Evolutionary conservation across 108 stramenopile genomes (phyloP).

Genomic region (Cylindrotheca fusiformis): DNA sequence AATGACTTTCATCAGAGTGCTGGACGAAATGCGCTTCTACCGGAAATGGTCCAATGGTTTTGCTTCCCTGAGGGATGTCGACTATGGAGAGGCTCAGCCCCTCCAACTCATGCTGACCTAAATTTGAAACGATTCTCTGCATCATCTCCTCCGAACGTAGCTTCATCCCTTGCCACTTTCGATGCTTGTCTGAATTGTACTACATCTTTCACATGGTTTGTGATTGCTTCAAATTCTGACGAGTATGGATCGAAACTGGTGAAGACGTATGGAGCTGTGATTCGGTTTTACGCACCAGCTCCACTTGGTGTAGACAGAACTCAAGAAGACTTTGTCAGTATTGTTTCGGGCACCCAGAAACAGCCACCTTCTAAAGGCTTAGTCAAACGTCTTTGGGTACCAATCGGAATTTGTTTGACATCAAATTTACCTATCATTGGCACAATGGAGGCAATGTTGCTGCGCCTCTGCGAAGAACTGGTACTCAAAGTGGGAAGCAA

Average conservation of each 20-base stretch:
- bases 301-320: constrained; percentile 76
- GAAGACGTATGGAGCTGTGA: constrained; percentile 80
- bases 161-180: constrained; percentile 64
- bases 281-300: constrained; percentile 82
- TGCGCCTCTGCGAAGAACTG: constrained; percentile 74
- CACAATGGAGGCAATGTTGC: constrained; percentile 71
- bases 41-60: constrained; percentile 83
- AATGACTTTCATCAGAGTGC: constrained; percentile 67
- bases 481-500: constrained; percentile 20
- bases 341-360: constrained; percentile 6
- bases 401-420: constrained; percentile 75
- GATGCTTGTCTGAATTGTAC: constrained; percentile 77
- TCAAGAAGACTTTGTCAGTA: constrained; percentile 72
- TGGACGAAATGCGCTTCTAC: constrained; percentile 52
- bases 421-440: constrained; percentile 79
- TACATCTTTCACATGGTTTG: constrained; percentile 87
- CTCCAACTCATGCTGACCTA: constrained; percentile 68
- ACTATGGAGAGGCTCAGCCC: constrained; percentile 76
- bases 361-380: constrained; percentile 7
- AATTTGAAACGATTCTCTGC: constrained; percentile 71
- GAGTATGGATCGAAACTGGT: constrained; percentile 70
- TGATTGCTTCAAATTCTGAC: constrained; percentile 79
- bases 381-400: constrained; percentile 71
- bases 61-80: constrained; percentile 82
- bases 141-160: constrained; percentile 43